phyloP scores from a whole-genome alignment of 306 rosid genomes.

The Biancaea sappan region DNA sequence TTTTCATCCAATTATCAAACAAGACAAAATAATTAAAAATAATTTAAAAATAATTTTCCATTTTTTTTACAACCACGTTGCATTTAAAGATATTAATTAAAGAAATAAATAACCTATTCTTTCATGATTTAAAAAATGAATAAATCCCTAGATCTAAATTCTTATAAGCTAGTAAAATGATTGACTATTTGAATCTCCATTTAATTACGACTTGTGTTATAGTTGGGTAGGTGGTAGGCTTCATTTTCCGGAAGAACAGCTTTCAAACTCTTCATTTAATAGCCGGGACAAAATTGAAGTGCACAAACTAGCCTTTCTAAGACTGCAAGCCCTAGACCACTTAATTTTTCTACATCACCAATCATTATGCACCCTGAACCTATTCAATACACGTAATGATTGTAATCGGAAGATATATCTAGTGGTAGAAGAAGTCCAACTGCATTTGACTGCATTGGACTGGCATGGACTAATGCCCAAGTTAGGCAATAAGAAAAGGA shows the following conservation, averaged over 20 bases:
- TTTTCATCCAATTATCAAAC: too few relatives aligned
- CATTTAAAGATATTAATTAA: too few relatives aligned
- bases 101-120: too few relatives aligned
- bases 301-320: neutral
- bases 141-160: too few relatives aligned
- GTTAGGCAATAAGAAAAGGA: neutral
- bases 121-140: too few relatives aligned
- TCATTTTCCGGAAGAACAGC: neutral
- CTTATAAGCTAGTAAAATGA: too few relatives aligned
- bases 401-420: neutral
- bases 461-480: neutral
- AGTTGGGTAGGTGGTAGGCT: neutral
- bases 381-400: too few relatives aligned
- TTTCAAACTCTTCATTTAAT: neutral
- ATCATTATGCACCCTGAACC: neutral
- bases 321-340: neutral
- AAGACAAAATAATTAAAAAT: too few relatives aligned
- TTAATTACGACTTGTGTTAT: neutral
- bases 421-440: conserved; percentile 1
- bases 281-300: neutral
- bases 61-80: too few relatives aligned
- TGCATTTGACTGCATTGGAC: neutral
- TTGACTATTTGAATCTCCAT: neutral
- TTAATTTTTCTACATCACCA: neutral
- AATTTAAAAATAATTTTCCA: too few relatives aligned